These are phyloP conservation scores for Epichloe hybrida DNA, from an alignment of 2,329 filamentous ascomycete species.

Conservation along the genomic window DNA sequence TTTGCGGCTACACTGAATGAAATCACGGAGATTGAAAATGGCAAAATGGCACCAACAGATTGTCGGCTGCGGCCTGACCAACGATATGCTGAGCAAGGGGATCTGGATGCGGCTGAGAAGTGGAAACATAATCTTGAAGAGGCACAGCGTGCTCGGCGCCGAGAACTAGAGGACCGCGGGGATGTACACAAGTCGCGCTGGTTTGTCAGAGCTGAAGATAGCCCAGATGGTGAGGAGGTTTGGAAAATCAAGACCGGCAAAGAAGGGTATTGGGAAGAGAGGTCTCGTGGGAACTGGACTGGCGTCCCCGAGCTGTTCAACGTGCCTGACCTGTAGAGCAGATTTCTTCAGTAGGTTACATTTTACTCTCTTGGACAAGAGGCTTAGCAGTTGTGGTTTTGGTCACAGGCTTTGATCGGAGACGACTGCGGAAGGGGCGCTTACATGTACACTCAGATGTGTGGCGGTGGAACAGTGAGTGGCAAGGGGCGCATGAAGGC, in stretches of 20 bases:
- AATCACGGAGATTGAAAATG: slow-evolving; percentile 65
- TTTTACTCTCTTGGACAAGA: neutral
- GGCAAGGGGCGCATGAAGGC: too few relatives aligned
- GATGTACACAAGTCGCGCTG: slow-evolving; percentile 64
- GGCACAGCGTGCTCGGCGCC: slow-evolving; percentile 61
- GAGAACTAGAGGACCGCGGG: slow-evolving; percentile 61
- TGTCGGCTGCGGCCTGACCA: slow-evolving; percentile 78
- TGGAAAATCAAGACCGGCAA: slow-evolving; percentile 69
- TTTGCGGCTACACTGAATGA: slow-evolving; percentile 86
- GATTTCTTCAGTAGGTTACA: neutral
- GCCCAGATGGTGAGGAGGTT: slow-evolving; percentile 48
- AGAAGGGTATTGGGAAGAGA: slow-evolving; percentile 89
- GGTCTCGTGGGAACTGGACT: slow-evolving; percentile 53
- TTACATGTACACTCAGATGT: too few relatives aligned
- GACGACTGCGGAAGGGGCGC: too few relatives aligned
- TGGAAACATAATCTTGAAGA: slow-evolving; percentile 79
- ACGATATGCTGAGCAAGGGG: slow-evolving; percentile 66
- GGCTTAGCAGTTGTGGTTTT: too few relatives aligned
- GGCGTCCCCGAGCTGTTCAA: slow-evolving; percentile 39
- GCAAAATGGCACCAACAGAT: slow-evolving; percentile 67
- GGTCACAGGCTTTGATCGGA: too few relatives aligned
- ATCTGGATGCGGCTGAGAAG: slow-evolving; percentile 70
- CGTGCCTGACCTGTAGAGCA: slow-evolving; percentile 13
- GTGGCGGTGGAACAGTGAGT: too few relatives aligned
- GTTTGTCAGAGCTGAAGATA: slow-evolving; percentile 62